phyloP scores from a whole-genome alignment of 1,139 yeast genomes.

The Sugiyamaella sp. region DNA sequence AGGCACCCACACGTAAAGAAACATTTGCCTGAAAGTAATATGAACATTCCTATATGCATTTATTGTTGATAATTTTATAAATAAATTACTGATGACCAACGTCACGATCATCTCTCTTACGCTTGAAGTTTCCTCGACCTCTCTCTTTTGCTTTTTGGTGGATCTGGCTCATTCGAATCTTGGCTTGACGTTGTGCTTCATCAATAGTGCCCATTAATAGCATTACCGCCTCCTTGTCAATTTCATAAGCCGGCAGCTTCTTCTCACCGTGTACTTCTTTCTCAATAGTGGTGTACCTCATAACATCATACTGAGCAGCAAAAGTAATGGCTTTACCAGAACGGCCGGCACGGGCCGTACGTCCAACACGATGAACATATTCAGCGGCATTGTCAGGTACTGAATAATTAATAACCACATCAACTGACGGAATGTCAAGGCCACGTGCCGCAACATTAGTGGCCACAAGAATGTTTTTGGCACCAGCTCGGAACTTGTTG shows the following conservation, averaged over 20 bases:
- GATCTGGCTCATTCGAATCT: slow-evolving; percentile 41
- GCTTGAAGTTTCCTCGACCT: slow-evolving; percentile 30
- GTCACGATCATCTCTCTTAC: slow-evolving; percentile 35
- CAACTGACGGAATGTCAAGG: slow-evolving; percentile 93
- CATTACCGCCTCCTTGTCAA: slow-evolving; percentile 75
- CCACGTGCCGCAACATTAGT: slow-evolving; percentile 99
- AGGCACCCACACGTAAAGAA: background rate
- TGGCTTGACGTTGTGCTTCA: slow-evolving; percentile 90
- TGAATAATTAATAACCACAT: slow-evolving; percentile 88
- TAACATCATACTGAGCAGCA: slow-evolving; percentile 94
- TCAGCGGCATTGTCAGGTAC: slow-evolving; percentile 99
- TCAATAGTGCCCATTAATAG: slow-evolving; percentile 86
- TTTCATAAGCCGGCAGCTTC: slow-evolving; percentile 79
- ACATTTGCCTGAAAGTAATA: too few relatives aligned
- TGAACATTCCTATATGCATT: background rate
- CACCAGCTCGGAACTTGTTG: slow-evolving; percentile 88
- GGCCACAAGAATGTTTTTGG: slow-evolving; percentile 81
- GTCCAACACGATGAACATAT: slow-evolving; percentile 94
- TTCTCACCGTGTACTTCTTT: slow-evolving; percentile 60
- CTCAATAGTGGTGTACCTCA: slow-evolving; percentile 84
- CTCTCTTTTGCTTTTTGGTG: slow-evolving; percentile 43
- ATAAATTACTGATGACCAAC: slow-evolving; percentile 34
- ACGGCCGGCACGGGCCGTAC: slow-evolving; percentile 98
- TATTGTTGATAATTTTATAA: background rate
- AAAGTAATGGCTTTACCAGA: slow-evolving; percentile 90